Percentiles rank a stretch among this genome's conserved stretches.
These are phyloP conservation scores for Elongisporangium anandrum DNA, from an alignment of 352 stramenopile species.

Conservation along the genomic window DNA sequence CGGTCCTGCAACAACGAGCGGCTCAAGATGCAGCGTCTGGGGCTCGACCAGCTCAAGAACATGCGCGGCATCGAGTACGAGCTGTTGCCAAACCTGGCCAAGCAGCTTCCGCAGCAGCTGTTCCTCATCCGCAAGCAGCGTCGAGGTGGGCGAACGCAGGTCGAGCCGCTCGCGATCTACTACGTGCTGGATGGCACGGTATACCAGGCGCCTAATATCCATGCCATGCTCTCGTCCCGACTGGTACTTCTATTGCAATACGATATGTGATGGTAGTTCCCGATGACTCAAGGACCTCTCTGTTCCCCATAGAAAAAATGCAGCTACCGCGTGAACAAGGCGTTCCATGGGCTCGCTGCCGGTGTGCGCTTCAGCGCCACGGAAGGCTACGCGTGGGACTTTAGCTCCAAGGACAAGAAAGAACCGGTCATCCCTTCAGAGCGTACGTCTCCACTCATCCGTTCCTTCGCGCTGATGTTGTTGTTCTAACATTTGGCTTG, in stretches of 20 bases:
- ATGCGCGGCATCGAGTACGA: constrained; percentile 88
- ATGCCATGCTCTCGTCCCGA: constrained; percentile 83
- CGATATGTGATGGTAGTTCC: no score
- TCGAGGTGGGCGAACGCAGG: constrained; percentile 64
- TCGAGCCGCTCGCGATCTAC: constrained; percentile 82
- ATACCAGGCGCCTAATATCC: constrained; percentile 87
- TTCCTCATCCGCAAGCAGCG: constrained; percentile 87
- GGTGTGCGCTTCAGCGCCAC: constrained; percentile 83
- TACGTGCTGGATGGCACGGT: constrained; percentile 86
- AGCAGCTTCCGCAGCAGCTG: constrained; percentile 84
- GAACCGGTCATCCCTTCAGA: constrained; percentile 81
- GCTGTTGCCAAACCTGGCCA: constrained; percentile 73
- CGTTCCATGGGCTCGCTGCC: constrained; percentile 66
- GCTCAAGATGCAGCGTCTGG: constrained; percentile 87
- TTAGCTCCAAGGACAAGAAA: constrained; percentile 84
- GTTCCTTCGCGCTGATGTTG: not conserved
- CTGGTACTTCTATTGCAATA: no score
- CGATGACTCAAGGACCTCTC: not conserved
- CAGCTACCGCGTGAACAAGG: constrained; percentile 81
- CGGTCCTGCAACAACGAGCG: constrained; percentile 88
- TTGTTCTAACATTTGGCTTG: not conserved
- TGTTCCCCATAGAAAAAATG: constrained; percentile 68
- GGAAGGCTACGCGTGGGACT: constrained; percentile 85
- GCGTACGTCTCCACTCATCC: constrained; percentile 30
- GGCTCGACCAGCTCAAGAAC: constrained; percentile 83